These are phyloP conservation scores for Lathyrus tuberosus DNA, from an alignment of 306 rosid species.

Conservation along the genomic window DNA sequence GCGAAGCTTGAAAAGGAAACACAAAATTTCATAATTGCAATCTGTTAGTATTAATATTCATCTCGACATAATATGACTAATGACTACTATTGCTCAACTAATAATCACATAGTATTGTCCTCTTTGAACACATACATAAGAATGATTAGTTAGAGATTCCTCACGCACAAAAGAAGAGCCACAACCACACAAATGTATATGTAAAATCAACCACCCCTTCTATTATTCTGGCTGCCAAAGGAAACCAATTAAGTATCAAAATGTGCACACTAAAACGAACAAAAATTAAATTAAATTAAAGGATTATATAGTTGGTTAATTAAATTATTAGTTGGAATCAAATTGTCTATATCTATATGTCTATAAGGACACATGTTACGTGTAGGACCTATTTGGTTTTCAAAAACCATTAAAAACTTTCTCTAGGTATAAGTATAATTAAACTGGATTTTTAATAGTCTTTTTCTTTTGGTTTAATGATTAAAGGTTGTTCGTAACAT, in stretches of 20 bases:
- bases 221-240: constrained; percentile 14
- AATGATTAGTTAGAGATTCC: neutral
- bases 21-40: no score
- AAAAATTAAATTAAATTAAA: neutral
- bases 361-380: constrained; percentile 14
- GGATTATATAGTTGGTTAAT: constrained; percentile 23
- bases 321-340: constrained; percentile 37
- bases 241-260: neutral
- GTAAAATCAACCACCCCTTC: no score
- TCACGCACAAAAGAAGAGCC: neutral
- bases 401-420: neutral
- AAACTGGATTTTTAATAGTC: neutral
- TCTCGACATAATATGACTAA: no score
- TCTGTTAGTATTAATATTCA: no score
- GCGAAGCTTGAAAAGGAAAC: no score
- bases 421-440: constrained; percentile 1
- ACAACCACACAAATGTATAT: neutral
- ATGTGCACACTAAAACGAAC: neutral
- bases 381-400: constrained; percentile 30
- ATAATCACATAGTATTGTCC: neutral
- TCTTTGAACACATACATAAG: neutral
- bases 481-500: constrained; percentile 16
- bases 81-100: neutral
- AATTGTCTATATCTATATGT: constrained; percentile 33
- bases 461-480: constrained; percentile 32